A percentile compares a stretch with the other conserved stretches of the same genome.
phyloP scores from a whole-genome alignment of 345 rosid species.

The Lenwebbia sp. region DNA sequence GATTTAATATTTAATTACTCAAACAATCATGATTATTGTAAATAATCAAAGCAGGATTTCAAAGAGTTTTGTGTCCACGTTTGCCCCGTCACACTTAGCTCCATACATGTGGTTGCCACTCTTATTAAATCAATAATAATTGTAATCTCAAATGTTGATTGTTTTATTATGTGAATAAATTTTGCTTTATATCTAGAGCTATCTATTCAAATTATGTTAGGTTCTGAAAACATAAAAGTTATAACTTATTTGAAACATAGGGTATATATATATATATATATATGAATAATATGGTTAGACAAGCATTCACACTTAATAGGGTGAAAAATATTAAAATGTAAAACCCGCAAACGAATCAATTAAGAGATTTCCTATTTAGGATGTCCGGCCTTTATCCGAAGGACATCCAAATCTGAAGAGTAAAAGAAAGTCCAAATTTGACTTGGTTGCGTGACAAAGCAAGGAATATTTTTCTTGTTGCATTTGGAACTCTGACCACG shows the following conservation, averaged over 20 bases:
- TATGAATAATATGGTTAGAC: not conserved
- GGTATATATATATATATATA: rapidly evolving
- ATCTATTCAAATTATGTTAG: too few relatives aligned
- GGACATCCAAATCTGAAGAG: not conserved
- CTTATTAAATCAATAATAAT: not conserved
- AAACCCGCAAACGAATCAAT: rapidly evolving
- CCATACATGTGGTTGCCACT: not conserved
- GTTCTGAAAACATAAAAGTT: too few relatives aligned
- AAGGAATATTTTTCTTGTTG: not conserved
- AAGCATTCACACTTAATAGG: not conserved
- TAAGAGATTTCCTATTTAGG: rapidly evolving
- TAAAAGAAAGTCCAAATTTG: not conserved
- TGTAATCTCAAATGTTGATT: not conserved
- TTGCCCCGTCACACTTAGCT: not conserved
- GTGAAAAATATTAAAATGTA: not conserved
- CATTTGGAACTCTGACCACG: rapidly evolving
- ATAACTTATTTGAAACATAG: not conserved
- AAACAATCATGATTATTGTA: too few relatives aligned
- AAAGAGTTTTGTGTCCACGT: too few relatives aligned
- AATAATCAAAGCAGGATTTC: too few relatives aligned
- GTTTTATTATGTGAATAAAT: not conserved
- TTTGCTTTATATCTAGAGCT: not conserved
- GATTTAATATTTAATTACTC: too few relatives aligned
- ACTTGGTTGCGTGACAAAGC: not conserved
- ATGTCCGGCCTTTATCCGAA: rapidly evolving